Evolutionary conservation across 208 protist genomes (phyloP).

Genomic region (Porcisia hertigi): DNA sequence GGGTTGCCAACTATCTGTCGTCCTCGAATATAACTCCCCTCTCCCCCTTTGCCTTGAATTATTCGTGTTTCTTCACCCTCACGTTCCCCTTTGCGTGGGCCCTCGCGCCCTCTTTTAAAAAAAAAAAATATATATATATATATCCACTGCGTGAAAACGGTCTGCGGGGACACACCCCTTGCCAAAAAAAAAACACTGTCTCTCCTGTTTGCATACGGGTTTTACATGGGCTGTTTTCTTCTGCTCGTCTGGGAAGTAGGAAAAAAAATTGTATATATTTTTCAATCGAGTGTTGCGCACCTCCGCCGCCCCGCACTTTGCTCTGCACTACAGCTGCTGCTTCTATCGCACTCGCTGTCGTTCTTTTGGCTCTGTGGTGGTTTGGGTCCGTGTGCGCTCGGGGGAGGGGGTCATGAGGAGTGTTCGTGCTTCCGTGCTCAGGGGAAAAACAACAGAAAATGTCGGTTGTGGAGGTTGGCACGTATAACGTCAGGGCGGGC

Average conservation of each 20-base stretch:
- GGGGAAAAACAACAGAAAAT: not conserved
- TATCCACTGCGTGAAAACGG: not conserved
- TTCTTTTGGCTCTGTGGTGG: not conserved
- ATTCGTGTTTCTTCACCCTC: not conserved
- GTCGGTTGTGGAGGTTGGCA: conserved; percentile 85
- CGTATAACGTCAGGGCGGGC: conserved; percentile 61
- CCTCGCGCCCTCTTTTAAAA: not conserved
- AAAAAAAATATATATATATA: no score
- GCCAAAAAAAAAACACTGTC: no score
- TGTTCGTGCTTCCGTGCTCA: not conserved
- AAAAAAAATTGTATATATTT: no score
- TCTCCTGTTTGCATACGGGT: not conserved
- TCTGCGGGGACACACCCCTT: no score
- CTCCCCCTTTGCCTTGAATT: not conserved
- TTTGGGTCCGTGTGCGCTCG: not conserved
- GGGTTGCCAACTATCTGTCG: not conserved
- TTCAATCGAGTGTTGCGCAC: not conserved
- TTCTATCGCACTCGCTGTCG: not conserved
- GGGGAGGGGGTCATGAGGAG: not conserved
- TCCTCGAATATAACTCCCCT: not conserved
- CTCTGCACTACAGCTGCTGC: not conserved
- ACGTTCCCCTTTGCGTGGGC: not conserved
- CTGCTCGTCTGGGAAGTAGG: not conserved
- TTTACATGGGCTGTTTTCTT: not conserved
- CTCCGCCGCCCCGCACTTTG: no score